These are phyloP conservation scores for Colletotrichum chlorophyti DNA, from an alignment of 2,329 filamentous ascomycete genomes.

Conservation along the genomic window DNA sequence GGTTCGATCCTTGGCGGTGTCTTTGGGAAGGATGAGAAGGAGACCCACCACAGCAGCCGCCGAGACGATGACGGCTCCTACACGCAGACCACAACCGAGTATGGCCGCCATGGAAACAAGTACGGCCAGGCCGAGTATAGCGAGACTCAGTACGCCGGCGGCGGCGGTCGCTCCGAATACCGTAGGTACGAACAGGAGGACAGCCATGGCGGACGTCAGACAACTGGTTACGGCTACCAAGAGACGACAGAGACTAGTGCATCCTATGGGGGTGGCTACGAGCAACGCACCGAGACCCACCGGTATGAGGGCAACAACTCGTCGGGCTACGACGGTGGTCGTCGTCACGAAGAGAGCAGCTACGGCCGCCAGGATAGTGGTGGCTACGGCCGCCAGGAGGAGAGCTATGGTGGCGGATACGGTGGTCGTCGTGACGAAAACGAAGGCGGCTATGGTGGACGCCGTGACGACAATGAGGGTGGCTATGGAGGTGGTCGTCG, in stretches of 20 bases:
- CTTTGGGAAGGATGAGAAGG: constrained; percentile 61
- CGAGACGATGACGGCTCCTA: constrained; percentile 67
- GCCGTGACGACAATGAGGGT: constrained; percentile 30
- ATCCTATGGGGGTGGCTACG: constrained; percentile 60
- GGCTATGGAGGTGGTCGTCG: constrained; percentile 30
- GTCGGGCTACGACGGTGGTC: constrained; percentile 30
- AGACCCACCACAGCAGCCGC: constrained; percentile 58
- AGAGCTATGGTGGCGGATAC: constrained; percentile 34
- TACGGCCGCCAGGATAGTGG: constrained; percentile 33
- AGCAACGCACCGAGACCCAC: constrained; percentile 62
- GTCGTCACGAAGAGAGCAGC: constrained; percentile 34
- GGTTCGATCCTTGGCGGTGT: constrained; percentile 71
- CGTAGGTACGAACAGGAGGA: constrained; percentile 66
- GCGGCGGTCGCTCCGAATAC: constrained; percentile 66
- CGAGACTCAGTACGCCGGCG: constrained; percentile 63
- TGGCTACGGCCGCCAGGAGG: constrained; percentile 35
- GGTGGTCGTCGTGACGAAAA: constrained; percentile 33
- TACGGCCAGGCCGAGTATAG: constrained; percentile 68
- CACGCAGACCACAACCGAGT: constrained; percentile 66
- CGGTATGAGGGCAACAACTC: constrained; percentile 48
- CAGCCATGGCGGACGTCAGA: constrained; percentile 42
- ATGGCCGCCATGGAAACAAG: constrained; percentile 61
- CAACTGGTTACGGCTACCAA: constrained; percentile 63
- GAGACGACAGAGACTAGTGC: constrained; percentile 62
- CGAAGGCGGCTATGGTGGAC: constrained; percentile 31